A percentile compares a stretch with the other conserved stretches of the same genome.
phyloP scores from a whole-genome alignment of 2,329 filamentous ascomycete genomes.

The Monosporascus sp. region DNA sequence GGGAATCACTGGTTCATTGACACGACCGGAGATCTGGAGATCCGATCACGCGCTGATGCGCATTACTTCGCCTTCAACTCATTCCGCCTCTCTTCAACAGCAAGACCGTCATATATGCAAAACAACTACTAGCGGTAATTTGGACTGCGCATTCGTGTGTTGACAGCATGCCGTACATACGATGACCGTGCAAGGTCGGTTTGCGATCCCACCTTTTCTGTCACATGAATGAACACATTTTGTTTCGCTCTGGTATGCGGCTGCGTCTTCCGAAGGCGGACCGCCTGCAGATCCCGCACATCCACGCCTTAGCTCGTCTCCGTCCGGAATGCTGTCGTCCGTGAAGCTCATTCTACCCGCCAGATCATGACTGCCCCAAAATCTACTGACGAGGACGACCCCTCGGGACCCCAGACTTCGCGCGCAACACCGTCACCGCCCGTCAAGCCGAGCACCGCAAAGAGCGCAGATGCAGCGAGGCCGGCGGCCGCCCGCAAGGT shows the following conservation, averaged over 20 bases:
- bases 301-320: slow-evolving; percentile 5
- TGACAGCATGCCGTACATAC: neutral
- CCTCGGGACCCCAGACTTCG: slow-evolving; percentile 20
- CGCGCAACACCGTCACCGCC: slow-evolving; percentile 6
- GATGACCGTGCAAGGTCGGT: neutral
- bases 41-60: neutral
- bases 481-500: slow-evolving; percentile 6
- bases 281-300: slow-evolving; percentile 7
- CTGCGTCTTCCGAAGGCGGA: slow-evolving; percentile 6
- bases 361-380: slow-evolving; percentile 27
- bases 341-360: slow-evolving; percentile 9
- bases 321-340: slow-evolving; percentile 14
- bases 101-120: neutral
- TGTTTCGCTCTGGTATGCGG: slow-evolving; percentile 10
- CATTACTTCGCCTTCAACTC: neutral
- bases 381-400: slow-evolving; percentile 25
- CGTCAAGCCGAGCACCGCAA: slow-evolving; percentile 13
- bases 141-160: neutral
- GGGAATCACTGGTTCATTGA: too few species aligned
- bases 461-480: slow-evolving; percentile 9
- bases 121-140: neutral
- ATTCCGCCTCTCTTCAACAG: neutral
- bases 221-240: neutral
- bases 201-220: neutral
- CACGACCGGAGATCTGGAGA: too few species aligned